Base-by-base conservation (phyloP, 768 basidiomycete species). In the Lactifluus echinatus region DNA sequence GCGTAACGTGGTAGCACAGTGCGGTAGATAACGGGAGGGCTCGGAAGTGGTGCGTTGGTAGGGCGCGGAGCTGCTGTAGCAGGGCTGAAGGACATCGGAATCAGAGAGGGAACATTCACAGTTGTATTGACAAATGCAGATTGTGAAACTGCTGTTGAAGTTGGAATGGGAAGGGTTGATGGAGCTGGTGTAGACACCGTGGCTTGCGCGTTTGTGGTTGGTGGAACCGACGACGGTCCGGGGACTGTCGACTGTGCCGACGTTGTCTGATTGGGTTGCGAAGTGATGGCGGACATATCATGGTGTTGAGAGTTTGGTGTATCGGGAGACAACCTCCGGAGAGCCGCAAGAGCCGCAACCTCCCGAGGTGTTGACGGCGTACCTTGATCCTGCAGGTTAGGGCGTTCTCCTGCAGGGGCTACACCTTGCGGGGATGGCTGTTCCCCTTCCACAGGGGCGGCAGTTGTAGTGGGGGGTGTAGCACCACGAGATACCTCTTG, bases 301-400 rank as follows among this genome's bases (percentile, higher is more conserved):
- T 31, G 33, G 19, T 28, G 43, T 19, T 42, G 57, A n/a, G 34
- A 2, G 26, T 31, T 50, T 29, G 57, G 28, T 1, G 47, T 31
- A 8, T 50, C 37, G 1, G 49, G 58, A 43, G 66, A 71, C 45
- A 74, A 67, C 56, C 87, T 76, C 57, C 79, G 77, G 57, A 87
- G 62, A 3, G 87, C 86, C 12, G 89, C 88, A 37, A 76, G 73
- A 36, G 83, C 83, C 21, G 88, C 87, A 1, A 83, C 84, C 42
- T 76, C 75, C 58, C 75, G 63, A 15, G 79, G 74, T 34, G 72
- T 69, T 49, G 66, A 59, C 10, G 65, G 58, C 33, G 63, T 64
- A 60, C 46, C 52, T 24, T 53, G 26, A 37, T 54, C 53, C 48
- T 36, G 46, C 17, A 50, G 44, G 36, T 12, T 46, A 21, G 44